phyloP scores from a whole-genome alignment of 306 rosid species.

The Hippophae rhamnoides region DNA sequence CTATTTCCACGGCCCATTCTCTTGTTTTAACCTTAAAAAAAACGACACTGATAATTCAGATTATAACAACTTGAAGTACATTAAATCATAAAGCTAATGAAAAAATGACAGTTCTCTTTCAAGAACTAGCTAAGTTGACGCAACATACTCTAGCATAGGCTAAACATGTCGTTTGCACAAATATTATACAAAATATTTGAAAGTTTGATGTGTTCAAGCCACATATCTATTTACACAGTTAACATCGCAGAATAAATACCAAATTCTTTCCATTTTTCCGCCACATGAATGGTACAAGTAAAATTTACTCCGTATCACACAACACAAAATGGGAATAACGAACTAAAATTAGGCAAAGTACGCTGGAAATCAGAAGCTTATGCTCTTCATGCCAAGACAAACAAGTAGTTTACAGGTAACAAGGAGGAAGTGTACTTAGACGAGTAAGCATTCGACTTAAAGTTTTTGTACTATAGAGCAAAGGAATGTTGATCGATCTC shows the following conservation, averaged over 20 bases:
- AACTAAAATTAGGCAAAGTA: too few relatives aligned
- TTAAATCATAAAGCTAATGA: background rate
- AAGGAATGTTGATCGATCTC: too few relatives aligned
- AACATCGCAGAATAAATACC: background rate
- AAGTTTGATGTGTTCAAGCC: background rate
- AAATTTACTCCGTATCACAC: too few relatives aligned
- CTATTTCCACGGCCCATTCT: conserved; percentile 82
- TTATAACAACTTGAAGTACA: background rate
- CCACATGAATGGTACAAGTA: too few relatives aligned
- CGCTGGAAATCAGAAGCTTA: too few relatives aligned
- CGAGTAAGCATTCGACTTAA: too few relatives aligned
- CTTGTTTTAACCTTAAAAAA: background rate
- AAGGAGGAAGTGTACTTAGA: too few relatives aligned
- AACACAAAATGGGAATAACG: too few relatives aligned
- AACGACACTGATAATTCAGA: background rate
- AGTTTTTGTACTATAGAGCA: too few relatives aligned
- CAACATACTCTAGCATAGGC: background rate
- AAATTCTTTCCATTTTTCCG: too few relatives aligned
- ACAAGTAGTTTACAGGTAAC: too few relatives aligned
- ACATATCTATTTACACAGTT: background rate
- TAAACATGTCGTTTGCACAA: background rate
- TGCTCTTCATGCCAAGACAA: too few relatives aligned
- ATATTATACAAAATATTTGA: background rate
- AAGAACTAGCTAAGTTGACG: background rate
- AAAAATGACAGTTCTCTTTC: background rate